These are phyloP conservation scores for Ogataea corticis DNA, from an alignment of 805 yeast genomes.

Conservation along the genomic window DNA sequence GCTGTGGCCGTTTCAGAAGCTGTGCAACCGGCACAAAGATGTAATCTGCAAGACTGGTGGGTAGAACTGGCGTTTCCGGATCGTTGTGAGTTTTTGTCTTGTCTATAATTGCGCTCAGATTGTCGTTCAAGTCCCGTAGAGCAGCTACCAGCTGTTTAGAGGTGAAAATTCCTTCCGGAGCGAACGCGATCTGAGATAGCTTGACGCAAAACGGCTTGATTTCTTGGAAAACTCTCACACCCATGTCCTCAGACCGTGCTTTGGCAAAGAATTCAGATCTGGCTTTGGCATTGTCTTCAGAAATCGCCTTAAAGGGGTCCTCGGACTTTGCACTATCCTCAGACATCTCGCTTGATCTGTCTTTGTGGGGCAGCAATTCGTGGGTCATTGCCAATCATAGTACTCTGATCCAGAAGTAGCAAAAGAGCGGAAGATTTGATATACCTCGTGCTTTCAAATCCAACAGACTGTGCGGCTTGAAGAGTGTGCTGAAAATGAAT, in stretches of 20 bases:
- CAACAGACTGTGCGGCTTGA: too few species aligned
- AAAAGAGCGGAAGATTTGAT: too few species aligned
- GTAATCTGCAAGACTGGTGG: constrained; percentile 55
- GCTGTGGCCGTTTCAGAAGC: constrained; percentile 46
- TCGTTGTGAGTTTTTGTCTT: not conserved
- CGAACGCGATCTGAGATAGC: constrained; percentile 44
- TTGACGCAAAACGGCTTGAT: constrained; percentile 45
- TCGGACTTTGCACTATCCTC: too few species aligned
- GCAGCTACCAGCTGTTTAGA: constrained; percentile 34
- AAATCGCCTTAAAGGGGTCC: too few species aligned
- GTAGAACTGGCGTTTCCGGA: constrained; percentile 18
- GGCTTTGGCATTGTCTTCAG: too few species aligned
- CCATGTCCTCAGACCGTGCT: constrained; percentile 7
- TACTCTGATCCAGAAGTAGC: too few species aligned
- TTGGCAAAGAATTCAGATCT: too few species aligned
- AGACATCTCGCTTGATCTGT: too few species aligned
- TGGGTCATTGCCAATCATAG: too few species aligned
- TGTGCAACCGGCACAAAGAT: constrained; percentile 61
- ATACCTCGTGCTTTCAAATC: too few species aligned
- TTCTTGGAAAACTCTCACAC: constrained; percentile 20
- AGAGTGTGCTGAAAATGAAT: too few species aligned
- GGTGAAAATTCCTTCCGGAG: constrained; percentile 37
- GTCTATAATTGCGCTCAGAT: constrained; percentile 12
- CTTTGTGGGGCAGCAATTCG: not conserved
- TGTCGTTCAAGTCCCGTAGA: constrained; percentile 34